Evolutionary conservation across 129 eudicot genomes (phyloP).

Genomic region (Lonicera japonica): DNA sequence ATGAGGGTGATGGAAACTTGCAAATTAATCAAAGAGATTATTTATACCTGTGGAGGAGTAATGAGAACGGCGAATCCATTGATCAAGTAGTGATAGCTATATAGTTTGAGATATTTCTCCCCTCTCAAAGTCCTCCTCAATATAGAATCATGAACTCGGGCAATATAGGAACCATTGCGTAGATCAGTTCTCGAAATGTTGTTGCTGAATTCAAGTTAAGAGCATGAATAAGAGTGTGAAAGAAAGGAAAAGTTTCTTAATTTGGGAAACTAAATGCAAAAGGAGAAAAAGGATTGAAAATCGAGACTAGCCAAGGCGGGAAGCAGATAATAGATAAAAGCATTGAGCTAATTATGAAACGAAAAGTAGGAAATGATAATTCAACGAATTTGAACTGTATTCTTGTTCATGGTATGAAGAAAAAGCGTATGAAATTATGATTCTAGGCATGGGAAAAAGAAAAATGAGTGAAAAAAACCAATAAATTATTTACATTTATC

Average conservation of each 20-base stretch:
- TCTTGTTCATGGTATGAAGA: too few relatives aligned
- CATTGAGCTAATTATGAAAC: too few relatives aligned
- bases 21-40: background rate
- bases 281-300: background rate
- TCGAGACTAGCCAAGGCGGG: background rate
- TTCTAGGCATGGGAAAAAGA: too few relatives aligned
- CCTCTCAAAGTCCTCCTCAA: constrained; percentile 67
- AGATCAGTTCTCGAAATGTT: constrained; percentile 34
- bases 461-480: too few relatives aligned
- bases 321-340: too few relatives aligned
- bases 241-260: background rate
- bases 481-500: too few relatives aligned
- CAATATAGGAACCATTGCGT: constrained; percentile 30
- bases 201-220: constrained; percentile 31
- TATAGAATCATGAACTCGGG: constrained; percentile 73
- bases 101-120: constrained; percentile 71
- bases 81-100: constrained; percentile 88
- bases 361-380: too few relatives aligned
- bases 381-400: too few relatives aligned
- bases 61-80: constrained; percentile 94
- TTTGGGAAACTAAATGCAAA: background rate
- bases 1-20: background rate
- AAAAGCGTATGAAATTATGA: too few relatives aligned
- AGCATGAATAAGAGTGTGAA: background rate
- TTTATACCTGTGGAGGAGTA: constrained; percentile 74